phyloP scores from a whole-genome alignment of 2,329 filamentous ascomycete species.

The Colletotrichum sojae region DNA sequence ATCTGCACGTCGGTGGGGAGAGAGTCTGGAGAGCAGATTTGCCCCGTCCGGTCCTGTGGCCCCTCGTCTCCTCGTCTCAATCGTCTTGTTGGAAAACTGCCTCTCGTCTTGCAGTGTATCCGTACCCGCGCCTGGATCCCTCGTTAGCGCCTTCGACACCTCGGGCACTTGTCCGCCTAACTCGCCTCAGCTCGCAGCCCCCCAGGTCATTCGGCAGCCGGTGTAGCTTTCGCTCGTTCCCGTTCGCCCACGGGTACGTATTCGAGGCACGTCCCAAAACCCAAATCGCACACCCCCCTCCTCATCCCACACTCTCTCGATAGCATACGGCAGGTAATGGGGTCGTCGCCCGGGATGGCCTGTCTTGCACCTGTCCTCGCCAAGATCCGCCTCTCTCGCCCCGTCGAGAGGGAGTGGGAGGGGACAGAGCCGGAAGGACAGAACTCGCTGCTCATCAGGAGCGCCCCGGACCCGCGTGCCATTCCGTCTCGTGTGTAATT shows the following conservation, averaged over 20 bases:
- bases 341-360: conserved; percentile 31
- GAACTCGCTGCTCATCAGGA: not conserved
- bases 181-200: conserved; percentile 17
- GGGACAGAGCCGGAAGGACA: conserved; percentile 19
- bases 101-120: conserved; percentile 12
- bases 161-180: conserved; percentile 33
- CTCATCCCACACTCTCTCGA: conserved; percentile 14
- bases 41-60: conserved; percentile 19
- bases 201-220: not conserved
- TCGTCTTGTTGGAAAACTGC: not conserved
- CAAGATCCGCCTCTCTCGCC: conserved; percentile 26
- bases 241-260: conserved; percentile 27
- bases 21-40: conserved; percentile 30
- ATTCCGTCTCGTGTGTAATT: conserved; percentile 31
- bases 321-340: conserved; percentile 28
- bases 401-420: conserved; percentile 5
- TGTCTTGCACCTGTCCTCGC: conserved; percentile 22
- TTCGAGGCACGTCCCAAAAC: conserved; percentile 31
- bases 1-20: conserved; percentile 31
- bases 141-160: conserved; percentile 22
- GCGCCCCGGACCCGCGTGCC: conserved; percentile 22
- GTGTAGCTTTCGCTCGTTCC: conserved; percentile 26
- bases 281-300: conserved; percentile 22
- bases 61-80: conserved; percentile 7
- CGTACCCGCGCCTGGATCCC: conserved; percentile 20